Base-by-base conservation (phyloP, 805 yeast species). In the Pichia phayaonensis region DNA sequence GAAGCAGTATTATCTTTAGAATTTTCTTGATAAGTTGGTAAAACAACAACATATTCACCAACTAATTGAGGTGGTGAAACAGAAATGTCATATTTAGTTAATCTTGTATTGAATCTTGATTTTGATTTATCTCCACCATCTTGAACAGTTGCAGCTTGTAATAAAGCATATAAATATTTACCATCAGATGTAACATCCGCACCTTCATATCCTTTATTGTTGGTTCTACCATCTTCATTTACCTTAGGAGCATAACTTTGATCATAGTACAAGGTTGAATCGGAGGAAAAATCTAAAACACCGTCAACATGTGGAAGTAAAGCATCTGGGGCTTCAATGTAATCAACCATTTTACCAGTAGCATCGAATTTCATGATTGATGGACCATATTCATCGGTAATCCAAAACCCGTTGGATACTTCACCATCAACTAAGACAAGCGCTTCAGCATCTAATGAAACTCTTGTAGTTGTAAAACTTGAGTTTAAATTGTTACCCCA, bases 301-400 rank as follows among this genome's bases (percentile, higher is more conserved):
- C 62, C 61, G 39, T 63, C 43, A 45, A 64, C 58, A 44, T 54
- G 59, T 18, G 69, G 68, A 18, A 64, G 31, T 39, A 64, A 50
- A 6, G 68, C 65, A 23, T 55, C 59, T 38, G 67, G 67, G 13
- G 68, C 68, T 16, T 51, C 47, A 26, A 62, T 56, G 40, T 56
- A 64, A 23, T 62, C 67, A 38, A 56, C 21, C 46, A 65, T 48
- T 18, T 49, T 44, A 45, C 68, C 69, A 22, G 50, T 41, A 15
- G 65, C 48, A 50, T 55, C 55, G 42, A 65, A 65, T 44, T 59
- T 60, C 55, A 57, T 61, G 26, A 63, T 44, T 26, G 59, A 59
- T n/a, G 69, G 69, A 6, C 69, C 69, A 46, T 65, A 65, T 48
- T 64, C 69, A 52, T 65, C 69, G 42, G 63, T 50, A 44, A 65